Evolutionary conservation across 1,284 basidiomycete species (phyloP), one percentile per base, ranked within the genome.

Genomic region (Exobasidium cylindrosporum): DNA sequence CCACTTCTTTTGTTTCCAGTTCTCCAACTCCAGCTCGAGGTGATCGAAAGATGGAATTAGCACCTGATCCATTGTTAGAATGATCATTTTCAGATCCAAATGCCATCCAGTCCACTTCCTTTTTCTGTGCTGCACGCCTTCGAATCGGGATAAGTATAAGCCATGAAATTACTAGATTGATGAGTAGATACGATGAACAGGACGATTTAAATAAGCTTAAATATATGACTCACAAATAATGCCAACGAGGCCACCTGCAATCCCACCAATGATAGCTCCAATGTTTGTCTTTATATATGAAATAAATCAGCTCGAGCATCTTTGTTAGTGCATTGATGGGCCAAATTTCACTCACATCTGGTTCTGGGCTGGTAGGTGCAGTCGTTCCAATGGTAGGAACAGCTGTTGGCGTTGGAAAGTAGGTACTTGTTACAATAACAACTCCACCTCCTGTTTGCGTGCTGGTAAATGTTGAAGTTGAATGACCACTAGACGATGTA

Each of bases 81-180:
- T 72, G 68, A 45, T 72, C 66, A 44, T 71, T 72, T 55, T 72
- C 70, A 56, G 67, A 62, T 10, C 68, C 68, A 43, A 72, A 72
- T 26, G 67, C 55, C 21, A 72, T 62, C 70, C 70, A 72, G 44
- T 72, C 70, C 32, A 72, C 70, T 50, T 72, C 69, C 54, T 72
- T 70, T 13, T 61, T 60, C 63, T 69, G 67, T 53, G 62, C 67
- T 24, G 65, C 64, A 7, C 68, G 58, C 29, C 54, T 61, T 31
- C 70, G 70, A 40, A 72, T 35, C 1, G 70, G 68, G n/a, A 72
- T 44, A 28, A 72, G 58, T 56, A 72, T 68, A 14, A 72, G 61
- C 68, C 68, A 70, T 30, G 68, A 57, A 31, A 72, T 45, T 26
- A 72, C 66, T 44, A 68, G 64, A 31, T 23, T n/a, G n/a, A n/a